Base-by-base conservation (phyloP, 2,329 filamentous ascomycete species). In the Aureobasidium sp. region DNA sequence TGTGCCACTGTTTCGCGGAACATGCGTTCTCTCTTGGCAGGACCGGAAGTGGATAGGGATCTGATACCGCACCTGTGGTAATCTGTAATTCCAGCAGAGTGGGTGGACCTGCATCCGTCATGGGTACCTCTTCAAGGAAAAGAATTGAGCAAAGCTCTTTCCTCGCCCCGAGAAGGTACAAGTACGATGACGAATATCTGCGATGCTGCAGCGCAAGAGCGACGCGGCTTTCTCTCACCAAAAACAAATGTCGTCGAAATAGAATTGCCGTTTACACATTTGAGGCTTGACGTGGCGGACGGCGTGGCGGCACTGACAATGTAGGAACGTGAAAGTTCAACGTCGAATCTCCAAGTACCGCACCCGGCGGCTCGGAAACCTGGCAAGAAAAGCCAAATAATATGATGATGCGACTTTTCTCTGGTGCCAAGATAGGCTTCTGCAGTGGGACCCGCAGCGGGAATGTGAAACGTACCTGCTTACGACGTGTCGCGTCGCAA, bases 241-340 rank as follows among this genome's bases (percentile, higher is more conserved):
- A 36, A 52, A 42, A 12, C 47, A 61, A 52, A 47, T 12, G 57
- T 51, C 57, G 57, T 61, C 44, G 57, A 37, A 51, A 47, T 61
- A 60, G 39, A 51, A 60, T 42, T 51, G 20, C 44, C 15, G 53
- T 47, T 57, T 27, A 20, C 14, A 58, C 41, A 20, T 11, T 9
- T 37, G 42, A 47, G 55, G 55, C 55, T 58, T 47, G 42, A 58
- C 27, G 57, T 61, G 57, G 57, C 57, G 57, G 57, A 17, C 45
- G 57, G 57, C 37, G 57, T 61, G 57, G 57, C 57, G 57, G 57
- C 37, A 61, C 15, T 52, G 57, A 37, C 25, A 34, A 61, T 61
- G 57, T 47, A 61, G 57, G 57, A 61, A 61, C 57, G 47, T 59
- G 45, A 37, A 22, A 59, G 34, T 49, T 42, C 45, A 51, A 60